Evolutionary conservation across 2,329 filamentous ascomycete species (phyloP), one percentile per base, ranked within the genome.

Genomic region (Arthroderma uncinatum): DNA sequence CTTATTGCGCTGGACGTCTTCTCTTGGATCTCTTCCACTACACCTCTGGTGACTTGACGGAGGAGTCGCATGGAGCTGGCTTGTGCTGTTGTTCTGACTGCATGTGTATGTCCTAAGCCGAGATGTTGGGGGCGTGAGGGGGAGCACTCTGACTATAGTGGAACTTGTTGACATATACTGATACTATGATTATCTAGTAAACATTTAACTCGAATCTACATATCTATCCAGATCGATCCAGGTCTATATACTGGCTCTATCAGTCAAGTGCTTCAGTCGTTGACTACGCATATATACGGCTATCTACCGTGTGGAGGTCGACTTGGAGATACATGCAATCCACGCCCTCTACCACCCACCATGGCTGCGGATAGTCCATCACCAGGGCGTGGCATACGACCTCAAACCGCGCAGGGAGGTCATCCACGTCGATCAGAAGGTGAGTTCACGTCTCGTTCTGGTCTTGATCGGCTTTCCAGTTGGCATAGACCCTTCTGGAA

Each of bases 391-490:
- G 25, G 12, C 47, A 34, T 33, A 33, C 47, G 28, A 12, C 47
- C 28, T 33, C 47, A 50, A 16, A 3, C 25, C 8, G 12, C 47
- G 25, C 47, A 30, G 16, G 47, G 19, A 33, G 25, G 47, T 50
- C 47, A 50, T 50, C 12, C 47, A 33, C 47, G 25, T 16, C 47
- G 52, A 37, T 54, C 52, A 54, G 52, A 54, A 54, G 52, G 52
- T 54, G 23, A 50, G 47, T 50, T 33, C 47, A 50, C 47, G 47
- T 50, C 47, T 50, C 25, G n/a, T 33, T 50, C 23, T 19, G 47
- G 47, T 50, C 25, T 19, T 50, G 47, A 50, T 50, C 47, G 14
- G 47, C 47, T 30, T 50, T 50, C 25, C 19, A 16, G 47, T 10
- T 30, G n/a, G 47, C 47, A 30, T 50, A 30, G 25, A 33, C 47